phyloP scores from a whole-genome alignment of 2,329 filamentous ascomycete genomes.

The Colletotrichum magnum region DNA sequence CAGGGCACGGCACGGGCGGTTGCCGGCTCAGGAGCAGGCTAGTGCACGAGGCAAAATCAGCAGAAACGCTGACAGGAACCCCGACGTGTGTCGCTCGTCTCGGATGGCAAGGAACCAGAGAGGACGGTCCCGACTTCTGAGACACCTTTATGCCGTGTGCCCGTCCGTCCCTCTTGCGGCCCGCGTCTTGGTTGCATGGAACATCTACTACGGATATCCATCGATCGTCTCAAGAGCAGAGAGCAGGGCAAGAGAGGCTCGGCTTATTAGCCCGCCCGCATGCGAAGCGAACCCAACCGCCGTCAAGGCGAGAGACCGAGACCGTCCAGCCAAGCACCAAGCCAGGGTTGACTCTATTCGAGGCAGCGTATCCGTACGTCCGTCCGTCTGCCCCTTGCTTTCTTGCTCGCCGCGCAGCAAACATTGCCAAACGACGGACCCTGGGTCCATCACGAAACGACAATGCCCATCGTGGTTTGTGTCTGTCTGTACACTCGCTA shows the following conservation, averaged over 20 bases:
- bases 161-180: conserved; percentile 4
- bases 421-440: conserved; percentile 14
- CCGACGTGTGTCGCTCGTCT: conserved; percentile 14
- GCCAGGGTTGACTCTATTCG: too few species aligned
- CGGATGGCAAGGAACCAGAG: conserved; percentile 1
- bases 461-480: too few species aligned
- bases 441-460: conserved; percentile 1
- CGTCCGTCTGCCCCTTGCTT: background rate
- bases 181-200: background rate
- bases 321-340: too few species aligned
- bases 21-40: conserved; percentile 3
- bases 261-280: too few species aligned
- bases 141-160: conserved; percentile 18
- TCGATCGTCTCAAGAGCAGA: background rate
- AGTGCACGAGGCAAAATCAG: conserved; percentile 5
- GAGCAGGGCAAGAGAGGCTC: background rate
- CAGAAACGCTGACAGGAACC: conserved; percentile 37
- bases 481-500: too few species aligned
- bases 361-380: background rate
- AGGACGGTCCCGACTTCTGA: conserved; percentile 3
- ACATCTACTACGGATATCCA: background rate
- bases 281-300: background rate
- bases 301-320: too few species aligned
- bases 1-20: conserved; percentile 29
- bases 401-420: conserved; percentile 9